phyloP scores from a whole-genome alignment of 495 filamentous ascomycete genomes.

The Neurospora sp. region DNA sequence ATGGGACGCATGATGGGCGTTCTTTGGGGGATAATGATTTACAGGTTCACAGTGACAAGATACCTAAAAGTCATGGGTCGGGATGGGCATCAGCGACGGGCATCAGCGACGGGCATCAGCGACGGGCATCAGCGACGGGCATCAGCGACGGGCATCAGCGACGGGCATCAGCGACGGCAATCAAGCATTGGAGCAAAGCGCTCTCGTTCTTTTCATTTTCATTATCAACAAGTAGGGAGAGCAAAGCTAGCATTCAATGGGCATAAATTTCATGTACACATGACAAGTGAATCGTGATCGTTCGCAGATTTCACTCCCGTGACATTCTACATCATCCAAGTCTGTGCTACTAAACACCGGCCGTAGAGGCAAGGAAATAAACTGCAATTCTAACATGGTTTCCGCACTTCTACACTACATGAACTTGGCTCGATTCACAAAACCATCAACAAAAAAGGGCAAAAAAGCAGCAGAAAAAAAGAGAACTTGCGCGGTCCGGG shows the following conservation, averaged over 20 bases:
- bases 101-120: background rate
- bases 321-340: background rate
- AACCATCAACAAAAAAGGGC: background rate
- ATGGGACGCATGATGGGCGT: background rate
- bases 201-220: background rate
- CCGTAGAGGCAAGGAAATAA: background rate
- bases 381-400: background rate
- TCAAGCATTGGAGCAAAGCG: background rate
- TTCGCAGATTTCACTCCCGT: no score
- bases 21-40: background rate
- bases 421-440: no score
- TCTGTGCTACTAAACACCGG: background rate
- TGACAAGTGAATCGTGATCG: no score
- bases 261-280: no score
- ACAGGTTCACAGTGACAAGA: background rate
- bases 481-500: background rate
- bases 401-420: no score
- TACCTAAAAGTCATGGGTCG: background rate
- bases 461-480: background rate
- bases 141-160: background rate
- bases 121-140: background rate
- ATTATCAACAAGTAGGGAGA: background rate
- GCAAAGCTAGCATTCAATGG: no score
- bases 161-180: background rate
- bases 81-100: background rate